Evolutionary conservation across 768 basidiomycete species (phyloP).

Genomic region (Serendipita indica): DNA sequence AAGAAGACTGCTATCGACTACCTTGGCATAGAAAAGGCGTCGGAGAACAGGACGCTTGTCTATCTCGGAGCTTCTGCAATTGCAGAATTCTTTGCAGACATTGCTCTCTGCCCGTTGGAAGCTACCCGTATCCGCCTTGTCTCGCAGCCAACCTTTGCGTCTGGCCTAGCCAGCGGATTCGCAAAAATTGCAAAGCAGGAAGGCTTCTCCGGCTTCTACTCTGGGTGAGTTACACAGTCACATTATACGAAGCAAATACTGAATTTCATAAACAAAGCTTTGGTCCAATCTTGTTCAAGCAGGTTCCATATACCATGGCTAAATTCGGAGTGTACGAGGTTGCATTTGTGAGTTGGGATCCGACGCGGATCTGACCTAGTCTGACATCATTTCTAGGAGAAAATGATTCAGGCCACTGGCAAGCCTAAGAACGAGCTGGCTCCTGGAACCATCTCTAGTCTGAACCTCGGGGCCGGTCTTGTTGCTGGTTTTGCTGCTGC

Average conservation of each 20-base stretch:
- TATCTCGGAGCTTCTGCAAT: constrained; percentile 91
- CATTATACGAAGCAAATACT: background rate
- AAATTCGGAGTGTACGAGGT: constrained; percentile 91
- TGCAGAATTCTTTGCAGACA: constrained; percentile 90
- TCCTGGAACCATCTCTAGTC: constrained; percentile 28
- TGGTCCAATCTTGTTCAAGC: constrained; percentile 31
- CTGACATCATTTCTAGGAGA: constrained; percentile 16
- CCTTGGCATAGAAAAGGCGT: constrained; percentile 65
- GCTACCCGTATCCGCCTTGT: constrained; percentile 30
- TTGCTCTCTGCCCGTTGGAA: constrained; percentile 90
- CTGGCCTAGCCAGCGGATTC: constrained; percentile 26
- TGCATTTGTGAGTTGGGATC: constrained; percentile 12
- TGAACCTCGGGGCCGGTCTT: constrained; percentile 85
- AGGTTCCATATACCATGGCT: constrained; percentile 99
- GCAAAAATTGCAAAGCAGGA: constrained; percentile 26
- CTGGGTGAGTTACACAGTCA: constrained; percentile 19
- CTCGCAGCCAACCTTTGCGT: constrained; percentile 28
- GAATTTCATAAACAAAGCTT: constrained; percentile 18
- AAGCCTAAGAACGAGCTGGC: constrained; percentile 63
- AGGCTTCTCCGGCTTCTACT: constrained; percentile 29
- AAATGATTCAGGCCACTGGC: constrained; percentile 64
- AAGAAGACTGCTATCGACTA: constrained; percentile 86
- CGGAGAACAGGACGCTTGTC: constrained; percentile 76
- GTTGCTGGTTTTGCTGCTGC: constrained; percentile 94
- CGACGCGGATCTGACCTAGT: background rate